Percentiles rank a stretch among this genome's conserved stretches.
Evolutionary conservation across 2,329 filamentous ascomycete species (phyloP).

Genomic region (Claviceps sp.): DNA sequence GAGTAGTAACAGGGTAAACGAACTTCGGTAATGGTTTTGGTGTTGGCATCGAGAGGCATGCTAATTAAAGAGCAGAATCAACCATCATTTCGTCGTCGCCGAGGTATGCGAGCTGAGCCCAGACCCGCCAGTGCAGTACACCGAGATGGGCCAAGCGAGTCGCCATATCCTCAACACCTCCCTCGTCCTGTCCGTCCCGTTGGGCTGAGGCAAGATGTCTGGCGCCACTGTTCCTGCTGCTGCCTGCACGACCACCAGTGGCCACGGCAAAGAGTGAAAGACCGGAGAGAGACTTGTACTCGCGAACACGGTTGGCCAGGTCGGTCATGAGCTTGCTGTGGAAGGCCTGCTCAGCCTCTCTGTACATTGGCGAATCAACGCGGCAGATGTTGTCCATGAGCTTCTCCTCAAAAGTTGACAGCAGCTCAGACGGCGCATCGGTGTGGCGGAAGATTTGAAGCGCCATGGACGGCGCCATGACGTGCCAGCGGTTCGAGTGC

Average conservation of each 20-base stretch:
- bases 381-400: constrained; percentile 31
- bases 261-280: constrained; percentile 41
- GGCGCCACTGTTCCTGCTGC: constrained; percentile 20
- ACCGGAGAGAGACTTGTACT: constrained; percentile 38
- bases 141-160: constrained; percentile 71
- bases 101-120: constrained; percentile 61
- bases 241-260: constrained; percentile 33
- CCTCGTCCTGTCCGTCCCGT: constrained; percentile 36
- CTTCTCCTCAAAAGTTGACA: constrained; percentile 35
- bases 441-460: constrained; percentile 46
- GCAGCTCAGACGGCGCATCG: constrained; percentile 33
- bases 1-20: background rate
- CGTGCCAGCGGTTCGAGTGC: constrained; percentile 35
- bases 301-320: constrained; percentile 34
- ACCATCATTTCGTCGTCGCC: constrained; percentile 25
- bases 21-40: background rate
- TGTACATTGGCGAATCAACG: constrained; percentile 29
- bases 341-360: constrained; percentile 35
- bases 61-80: constrained; percentile 9
- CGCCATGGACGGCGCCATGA: constrained; percentile 38
- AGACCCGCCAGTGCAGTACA: constrained; percentile 81
- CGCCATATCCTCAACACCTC: constrained; percentile 52
- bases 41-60: background rate
- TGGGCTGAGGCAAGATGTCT: constrained; percentile 20
- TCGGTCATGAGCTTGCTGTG: constrained; percentile 34